phyloP scores from a whole-genome alignment of 2,329 filamentous ascomycete species.

The Diatrype stigma region DNA sequence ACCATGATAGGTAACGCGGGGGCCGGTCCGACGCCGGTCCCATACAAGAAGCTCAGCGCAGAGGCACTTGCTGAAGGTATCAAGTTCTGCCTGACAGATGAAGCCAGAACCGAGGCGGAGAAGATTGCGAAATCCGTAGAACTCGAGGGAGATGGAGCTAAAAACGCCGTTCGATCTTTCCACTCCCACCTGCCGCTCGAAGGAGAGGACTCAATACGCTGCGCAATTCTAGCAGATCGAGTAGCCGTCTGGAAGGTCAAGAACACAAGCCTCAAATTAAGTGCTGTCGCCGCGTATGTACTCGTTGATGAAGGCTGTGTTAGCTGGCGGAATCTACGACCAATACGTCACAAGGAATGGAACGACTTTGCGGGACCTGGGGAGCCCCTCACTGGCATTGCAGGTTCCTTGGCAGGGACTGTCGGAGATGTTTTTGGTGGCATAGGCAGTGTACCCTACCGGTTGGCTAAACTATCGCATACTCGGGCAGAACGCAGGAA shows the following conservation, averaged over 20 bases:
- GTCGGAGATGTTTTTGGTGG: slow-evolving; percentile 58
- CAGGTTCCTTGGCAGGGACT: slow-evolving; percentile 57
- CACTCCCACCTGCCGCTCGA: slow-evolving; percentile 54
- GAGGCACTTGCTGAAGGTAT: slow-evolving; percentile 69
- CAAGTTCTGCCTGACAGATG: slow-evolving; percentile 58
- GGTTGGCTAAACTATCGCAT: slow-evolving; percentile 54
- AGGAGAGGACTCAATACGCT: slow-evolving; percentile 55
- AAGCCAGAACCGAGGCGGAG: slow-evolving; percentile 53
- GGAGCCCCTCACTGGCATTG: slow-evolving; percentile 65
- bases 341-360: slow-evolving; percentile 67
- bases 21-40: slow-evolving; percentile 63
- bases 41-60: slow-evolving; percentile 61
- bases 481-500: slow-evolving; percentile 48
- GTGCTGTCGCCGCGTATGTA: slow-evolving; percentile 61
- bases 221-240: slow-evolving; percentile 59
- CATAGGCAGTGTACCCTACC: slow-evolving; percentile 59
- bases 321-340: slow-evolving; percentile 58
- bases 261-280: slow-evolving; percentile 55
- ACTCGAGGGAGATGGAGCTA: slow-evolving; percentile 61
- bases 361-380: slow-evolving; percentile 74
- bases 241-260: slow-evolving; percentile 65
- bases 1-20: slow-evolving; percentile 60
- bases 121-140: slow-evolving; percentile 59
- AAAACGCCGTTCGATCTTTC: slow-evolving; percentile 65
- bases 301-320: slow-evolving; percentile 58